Base-by-base conservation (phyloP, 140 eudicot genomes). In the Bidens hawaiensis region DNA sequence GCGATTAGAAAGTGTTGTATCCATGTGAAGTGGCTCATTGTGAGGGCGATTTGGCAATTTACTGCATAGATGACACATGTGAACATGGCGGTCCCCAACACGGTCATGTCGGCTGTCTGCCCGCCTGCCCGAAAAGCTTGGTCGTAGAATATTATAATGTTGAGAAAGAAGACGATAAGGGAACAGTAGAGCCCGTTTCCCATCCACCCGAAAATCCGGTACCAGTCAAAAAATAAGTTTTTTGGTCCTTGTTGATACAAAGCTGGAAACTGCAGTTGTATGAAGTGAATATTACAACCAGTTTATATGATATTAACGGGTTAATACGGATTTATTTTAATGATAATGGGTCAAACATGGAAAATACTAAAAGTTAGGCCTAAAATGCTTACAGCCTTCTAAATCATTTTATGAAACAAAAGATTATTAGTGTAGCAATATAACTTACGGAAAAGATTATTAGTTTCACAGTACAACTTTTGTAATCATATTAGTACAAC, bases 1-100 rank as follows among this genome's bases (percentile, higher is more conserved):
- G 90, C 89, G 1, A 90, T 78, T 49, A 86, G 69, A 16, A 86
- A 48, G 43, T 90, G 97, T 58, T 90, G 97, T 27, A 90, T 83
- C 90, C 89, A 86, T 10, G 97, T 90, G 88, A 86, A 90, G 87
- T 90, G 95, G 65, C 85, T 76, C 97, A 90, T 86, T 1, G 83
- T 83, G 59, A 90, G 81, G 16, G 94, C 85, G 16, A 90, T 86
- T 62, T 90, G 97, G 61, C 85, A 79, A 67, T 90, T 90, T 17
- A 90, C 95, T 0, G 85, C 94, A 77, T 90, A 90, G 33, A 90
- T 78, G 0, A 86, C 65, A 63, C 84, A 64, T 1, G 97, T 90
- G 79, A 90, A 90, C 97, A 90, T 90, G n/a, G 89, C 76, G 4
- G 97, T 90, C 18, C 97, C 95, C 15, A 90, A 72, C 11, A 81